These are phyloP conservation scores for Yamadazyma sp. DNA, from an alignment of 805 yeast genomes.

Conservation along the genomic window DNA sequence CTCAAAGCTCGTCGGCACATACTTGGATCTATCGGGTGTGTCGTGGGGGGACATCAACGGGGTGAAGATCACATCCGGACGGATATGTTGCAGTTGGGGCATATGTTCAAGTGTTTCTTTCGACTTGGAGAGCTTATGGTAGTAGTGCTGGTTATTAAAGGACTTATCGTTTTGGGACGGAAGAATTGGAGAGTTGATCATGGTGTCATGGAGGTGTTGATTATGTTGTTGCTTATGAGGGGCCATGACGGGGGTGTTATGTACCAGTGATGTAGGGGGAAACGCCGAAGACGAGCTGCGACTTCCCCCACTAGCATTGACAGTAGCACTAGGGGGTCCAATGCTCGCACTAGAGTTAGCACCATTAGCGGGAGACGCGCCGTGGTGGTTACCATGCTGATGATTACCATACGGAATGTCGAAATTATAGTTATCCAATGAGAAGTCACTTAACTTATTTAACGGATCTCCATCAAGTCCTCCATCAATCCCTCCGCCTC, in stretches of 20 bases:
- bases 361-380: not conserved
- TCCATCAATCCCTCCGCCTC: slow-evolving; percentile 25
- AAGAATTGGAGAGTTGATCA: slow-evolving; percentile 35
- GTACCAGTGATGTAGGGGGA: slow-evolving; percentile 14
- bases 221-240: slow-evolving; percentile 13
- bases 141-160: slow-evolving; percentile 42
- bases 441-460: slow-evolving; percentile 7
- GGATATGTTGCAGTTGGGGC: slow-evolving; percentile 32
- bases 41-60: slow-evolving; percentile 78
- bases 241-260: slow-evolving; percentile 14
- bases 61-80: slow-evolving; percentile 66
- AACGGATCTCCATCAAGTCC: slow-evolving; percentile 24
- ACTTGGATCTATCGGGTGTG: slow-evolving; percentile 51
- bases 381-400: slow-evolving; percentile 22
- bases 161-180: slow-evolving; percentile 44
- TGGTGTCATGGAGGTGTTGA: slow-evolving; percentile 2
- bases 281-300: slow-evolving; percentile 11
- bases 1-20: slow-evolving; percentile 35
- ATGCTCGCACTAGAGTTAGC: not conserved
- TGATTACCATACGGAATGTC: no score
- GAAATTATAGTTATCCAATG: slow-evolving; percentile 14
- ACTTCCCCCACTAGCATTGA: not conserved
- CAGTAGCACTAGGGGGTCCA: not conserved
- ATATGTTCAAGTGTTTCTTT: slow-evolving; percentile 18
- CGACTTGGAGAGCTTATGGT: slow-evolving; percentile 28